phyloP scores from a whole-genome alignment of 352 stramenopile genomes.

The Aphanomyces invadans region DNA sequence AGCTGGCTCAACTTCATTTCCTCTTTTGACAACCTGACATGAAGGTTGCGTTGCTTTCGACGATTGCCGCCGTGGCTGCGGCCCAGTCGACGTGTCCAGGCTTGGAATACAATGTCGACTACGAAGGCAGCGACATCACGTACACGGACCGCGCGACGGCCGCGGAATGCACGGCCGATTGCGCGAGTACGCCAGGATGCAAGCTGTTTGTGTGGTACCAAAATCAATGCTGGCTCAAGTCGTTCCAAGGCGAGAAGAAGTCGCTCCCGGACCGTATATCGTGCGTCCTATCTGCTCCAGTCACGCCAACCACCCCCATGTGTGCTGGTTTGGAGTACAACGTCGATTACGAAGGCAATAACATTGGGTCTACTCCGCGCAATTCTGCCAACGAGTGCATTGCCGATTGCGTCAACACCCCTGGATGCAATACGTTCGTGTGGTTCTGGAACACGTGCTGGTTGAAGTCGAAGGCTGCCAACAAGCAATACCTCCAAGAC shows the following conservation, averaged over 20 bases:
- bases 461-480: not conserved
- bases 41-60: not conserved
- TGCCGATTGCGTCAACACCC: not conserved
- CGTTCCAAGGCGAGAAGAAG: not conserved
- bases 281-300: not conserved
- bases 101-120: not conserved
- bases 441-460: slow-evolving; percentile 3
- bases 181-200: slow-evolving; percentile 1
- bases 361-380: not conserved
- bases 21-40: not conserved
- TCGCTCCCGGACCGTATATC: not conserved
- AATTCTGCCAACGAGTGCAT: not conserved
- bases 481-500: not conserved
- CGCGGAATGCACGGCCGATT: not conserved
- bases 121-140: not conserved
- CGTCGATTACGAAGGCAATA: not conserved
- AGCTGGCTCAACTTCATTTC: not conserved
- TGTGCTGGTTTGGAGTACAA: not conserved
- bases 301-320: not conserved
- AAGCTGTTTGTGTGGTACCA: slow-evolving; percentile 8
- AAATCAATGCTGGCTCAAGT: slow-evolving; percentile 6
- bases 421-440: not conserved
- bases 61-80: not conserved
- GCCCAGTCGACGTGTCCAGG: not conserved
- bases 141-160: not conserved